Evolutionary conservation across 2,329 filamentous ascomycete genomes (phyloP).

Genomic region (Talaromyces sp.): DNA sequence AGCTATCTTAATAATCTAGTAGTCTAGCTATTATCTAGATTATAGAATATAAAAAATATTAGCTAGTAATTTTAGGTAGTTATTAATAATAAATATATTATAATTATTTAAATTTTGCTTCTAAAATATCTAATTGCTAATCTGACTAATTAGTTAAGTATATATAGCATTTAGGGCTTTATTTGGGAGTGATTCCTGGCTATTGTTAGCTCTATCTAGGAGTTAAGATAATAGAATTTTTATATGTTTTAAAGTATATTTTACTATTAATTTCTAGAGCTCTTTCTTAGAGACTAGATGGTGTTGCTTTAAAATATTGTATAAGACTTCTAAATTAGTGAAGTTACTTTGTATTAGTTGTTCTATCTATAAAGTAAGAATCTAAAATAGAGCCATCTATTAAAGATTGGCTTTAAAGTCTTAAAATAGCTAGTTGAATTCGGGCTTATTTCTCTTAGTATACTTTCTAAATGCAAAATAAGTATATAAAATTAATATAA

Average conservation of each 20-base stretch:
- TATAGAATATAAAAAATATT: background rate
- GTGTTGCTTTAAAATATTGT: background rate
- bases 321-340: background rate
- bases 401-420: background rate
- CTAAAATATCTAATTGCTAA: conserved; percentile 2
- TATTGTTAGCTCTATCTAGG: background rate
- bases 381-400: background rate
- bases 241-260: conserved; percentile 14
- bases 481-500: background rate
- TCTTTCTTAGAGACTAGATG: conserved; percentile 5
- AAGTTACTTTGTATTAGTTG: background rate
- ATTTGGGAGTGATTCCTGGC: background rate
- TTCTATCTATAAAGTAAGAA: background rate
- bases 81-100: background rate
- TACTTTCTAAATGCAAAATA: background rate
- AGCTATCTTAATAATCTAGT: background rate
- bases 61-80: background rate
- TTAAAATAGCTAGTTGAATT: background rate
- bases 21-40: background rate
- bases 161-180: background rate
- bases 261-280: conserved; percentile 18
- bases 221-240: background rate
- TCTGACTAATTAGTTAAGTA: background rate
- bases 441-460: background rate
- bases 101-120: background rate